Conservation (phyloP, 495 filamentous ascomycete genomes). For the Podospora anserina region DNA sequence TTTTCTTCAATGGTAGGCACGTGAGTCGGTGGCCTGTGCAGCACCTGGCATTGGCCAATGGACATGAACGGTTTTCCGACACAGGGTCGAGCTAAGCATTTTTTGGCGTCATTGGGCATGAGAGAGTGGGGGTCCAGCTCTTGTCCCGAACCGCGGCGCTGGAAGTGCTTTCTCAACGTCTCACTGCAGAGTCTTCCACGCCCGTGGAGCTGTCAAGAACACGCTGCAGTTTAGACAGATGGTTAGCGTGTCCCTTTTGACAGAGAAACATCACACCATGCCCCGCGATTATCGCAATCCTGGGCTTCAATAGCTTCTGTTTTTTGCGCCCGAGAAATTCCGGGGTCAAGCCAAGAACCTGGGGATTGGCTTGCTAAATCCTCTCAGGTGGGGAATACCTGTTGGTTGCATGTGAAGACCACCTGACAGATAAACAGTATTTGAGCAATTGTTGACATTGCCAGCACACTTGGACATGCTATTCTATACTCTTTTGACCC, state of each 20-base stretch:
- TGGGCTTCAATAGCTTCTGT: not conserved
- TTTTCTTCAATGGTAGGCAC: not conserved
- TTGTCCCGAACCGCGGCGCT: not conserved
- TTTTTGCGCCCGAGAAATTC: not conserved
- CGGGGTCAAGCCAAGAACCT: not conserved
- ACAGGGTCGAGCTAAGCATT: not conserved
- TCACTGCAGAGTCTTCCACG: not conserved
- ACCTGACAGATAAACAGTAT: not conserved
- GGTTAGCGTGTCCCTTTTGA: too few species aligned
- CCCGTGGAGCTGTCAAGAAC: not conserved
- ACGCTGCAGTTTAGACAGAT: not conserved
- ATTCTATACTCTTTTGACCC: too few species aligned
- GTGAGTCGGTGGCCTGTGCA: not conserved
- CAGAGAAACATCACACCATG: not conserved
- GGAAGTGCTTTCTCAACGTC: not conserved
- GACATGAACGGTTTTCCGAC: not conserved
- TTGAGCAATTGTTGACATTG: not conserved
- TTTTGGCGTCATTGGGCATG: not conserved
- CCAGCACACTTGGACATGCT: too few species aligned
- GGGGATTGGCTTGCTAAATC: not conserved
- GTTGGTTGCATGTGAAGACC: not conserved
- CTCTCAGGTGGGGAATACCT: not conserved
- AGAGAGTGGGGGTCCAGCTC: not conserved
- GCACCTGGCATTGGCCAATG: not conserved
- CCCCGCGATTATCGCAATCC: too few species aligned